phyloP scores from a whole-genome alignment of 306 rosid species.

The Medicago ruthenica region DNA sequence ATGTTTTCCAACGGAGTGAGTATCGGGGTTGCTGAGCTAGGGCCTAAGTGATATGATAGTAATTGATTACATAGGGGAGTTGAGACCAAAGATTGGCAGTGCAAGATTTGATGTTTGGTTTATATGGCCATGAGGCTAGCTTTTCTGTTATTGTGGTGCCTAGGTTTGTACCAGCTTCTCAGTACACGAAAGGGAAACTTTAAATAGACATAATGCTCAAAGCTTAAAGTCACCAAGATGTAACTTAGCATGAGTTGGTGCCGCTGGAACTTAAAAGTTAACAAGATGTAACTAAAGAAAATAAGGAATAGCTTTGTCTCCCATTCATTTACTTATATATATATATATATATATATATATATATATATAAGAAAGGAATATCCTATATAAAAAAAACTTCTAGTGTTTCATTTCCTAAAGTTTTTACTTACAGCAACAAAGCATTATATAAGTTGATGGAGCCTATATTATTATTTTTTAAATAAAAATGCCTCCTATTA shows the following conservation, averaged over 20 bases:
- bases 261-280: slow-evolving; percentile 8
- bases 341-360: slow-evolving; percentile 11
- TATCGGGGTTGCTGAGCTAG: neutral
- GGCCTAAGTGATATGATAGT: neutral
- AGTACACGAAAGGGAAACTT: neutral
- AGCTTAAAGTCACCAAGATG: neutral
- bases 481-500: neutral
- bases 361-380: slow-evolving; percentile 16
- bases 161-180: slow-evolving; percentile 18
- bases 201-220: slow-evolving; percentile 1
- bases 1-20: neutral
- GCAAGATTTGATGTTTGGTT: neutral
- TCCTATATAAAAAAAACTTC: neutral
- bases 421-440: neutral
- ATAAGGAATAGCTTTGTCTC: slow-evolving; percentile 20
- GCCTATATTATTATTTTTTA: neutral
- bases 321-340: neutral
- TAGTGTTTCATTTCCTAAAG: slow-evolving; percentile 22
- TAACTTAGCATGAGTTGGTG: neutral
- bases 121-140: slow-evolving; percentile 1
- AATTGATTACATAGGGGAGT: neutral
- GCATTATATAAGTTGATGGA: neutral
- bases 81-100: neutral
- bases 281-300: slow-evolving; percentile 20
- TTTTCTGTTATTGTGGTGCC: neutral